Conservation (phyloP, 768 basidiomycete species). For the Cubamyces sp. region DNA sequence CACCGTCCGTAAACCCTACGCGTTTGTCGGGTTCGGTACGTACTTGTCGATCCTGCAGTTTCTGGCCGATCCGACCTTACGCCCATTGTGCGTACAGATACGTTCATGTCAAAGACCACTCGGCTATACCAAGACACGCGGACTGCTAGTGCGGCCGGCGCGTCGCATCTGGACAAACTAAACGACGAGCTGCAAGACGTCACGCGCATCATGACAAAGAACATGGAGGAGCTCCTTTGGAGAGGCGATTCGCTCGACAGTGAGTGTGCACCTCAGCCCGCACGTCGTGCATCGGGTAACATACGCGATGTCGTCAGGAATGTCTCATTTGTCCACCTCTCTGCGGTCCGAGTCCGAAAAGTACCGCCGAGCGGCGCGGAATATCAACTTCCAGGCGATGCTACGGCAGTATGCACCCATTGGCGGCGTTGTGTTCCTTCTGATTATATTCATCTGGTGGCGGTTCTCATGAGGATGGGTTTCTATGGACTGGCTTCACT, state of each 20-base stretch:
- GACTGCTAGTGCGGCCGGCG: conserved; percentile 69
- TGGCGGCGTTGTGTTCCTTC: conserved; percentile 76
- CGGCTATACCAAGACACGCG: conserved; percentile 94
- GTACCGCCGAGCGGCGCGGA: conserved; percentile 93
- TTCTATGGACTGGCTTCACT: conserved; percentile 17
- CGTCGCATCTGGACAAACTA: conserved; percentile 77
- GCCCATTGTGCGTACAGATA: conserved; percentile 59
- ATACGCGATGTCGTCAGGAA: conserved; percentile 54
- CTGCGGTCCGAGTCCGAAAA: conserved; percentile 96
- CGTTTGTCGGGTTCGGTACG: conserved; percentile 97
- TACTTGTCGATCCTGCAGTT: conserved; percentile 21
- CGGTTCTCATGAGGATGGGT: conserved; percentile 58
- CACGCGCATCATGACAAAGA: conserved; percentile 99
- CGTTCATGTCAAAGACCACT: conserved; percentile 98
- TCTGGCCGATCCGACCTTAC: conserved; percentile 7
- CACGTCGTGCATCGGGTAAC: neutral
- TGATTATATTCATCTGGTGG: conserved; percentile 82
- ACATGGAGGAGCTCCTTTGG: conserved; percentile 99
- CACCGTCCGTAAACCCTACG: conserved; percentile 92
- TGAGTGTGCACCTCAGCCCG: conserved; percentile 44
- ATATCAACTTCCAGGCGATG: conserved; percentile 94
- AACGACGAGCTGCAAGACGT: conserved; percentile 98
- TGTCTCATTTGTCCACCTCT: conserved; percentile 96
- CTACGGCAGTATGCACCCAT: conserved; percentile 95
- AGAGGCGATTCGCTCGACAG: conserved; percentile 96